Evolutionary conservation across 2,329 filamentous ascomycete species (phyloP).

Genomic region (Epichloe sylvatica): DNA sequence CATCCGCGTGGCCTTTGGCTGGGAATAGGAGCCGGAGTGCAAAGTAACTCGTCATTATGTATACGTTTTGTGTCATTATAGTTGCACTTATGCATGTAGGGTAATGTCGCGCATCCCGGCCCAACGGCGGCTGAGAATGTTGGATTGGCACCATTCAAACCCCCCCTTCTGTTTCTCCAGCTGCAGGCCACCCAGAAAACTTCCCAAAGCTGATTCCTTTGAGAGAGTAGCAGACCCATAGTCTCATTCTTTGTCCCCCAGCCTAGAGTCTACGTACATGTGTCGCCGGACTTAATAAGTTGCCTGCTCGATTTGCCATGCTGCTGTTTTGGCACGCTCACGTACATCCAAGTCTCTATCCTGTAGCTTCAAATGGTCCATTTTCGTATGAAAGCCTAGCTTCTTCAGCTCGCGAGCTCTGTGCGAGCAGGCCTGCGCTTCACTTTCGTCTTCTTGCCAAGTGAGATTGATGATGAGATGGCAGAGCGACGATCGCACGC

Average conservation of each 20-base stretch:
- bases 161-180: too few relatives aligned
- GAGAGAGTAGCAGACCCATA: not conserved
- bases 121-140: not conserved
- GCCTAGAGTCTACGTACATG: not conserved
- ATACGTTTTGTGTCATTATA: too few relatives aligned
- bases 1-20: too few relatives aligned
- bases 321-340: conserved; percentile 68
- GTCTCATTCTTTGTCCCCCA: not conserved
- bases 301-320: conserved; percentile 51
- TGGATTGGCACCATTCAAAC: not conserved
- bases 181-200: too few relatives aligned
- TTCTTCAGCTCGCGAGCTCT: conserved; percentile 56
- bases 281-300: conserved; percentile 9
- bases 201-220: too few relatives aligned
- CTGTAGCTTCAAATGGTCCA: conserved; percentile 44
- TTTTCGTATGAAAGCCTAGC: conserved; percentile 54
- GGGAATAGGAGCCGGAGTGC: too few relatives aligned
- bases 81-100: not conserved
- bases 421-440: conserved; percentile 49
- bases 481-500: conserved; percentile 65
- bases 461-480: conserved; percentile 79
- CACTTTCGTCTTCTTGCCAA: conserved; percentile 61
- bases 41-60: too few relatives aligned
- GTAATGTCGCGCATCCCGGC: not conserved
- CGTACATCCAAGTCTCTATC: conserved; percentile 71